A percentile compares a stretch with the other conserved stretches of the same genome.
phyloP scores from a whole-genome alignment of 1,139 yeast genomes.

The Martiniozyma asiatica region DNA sequence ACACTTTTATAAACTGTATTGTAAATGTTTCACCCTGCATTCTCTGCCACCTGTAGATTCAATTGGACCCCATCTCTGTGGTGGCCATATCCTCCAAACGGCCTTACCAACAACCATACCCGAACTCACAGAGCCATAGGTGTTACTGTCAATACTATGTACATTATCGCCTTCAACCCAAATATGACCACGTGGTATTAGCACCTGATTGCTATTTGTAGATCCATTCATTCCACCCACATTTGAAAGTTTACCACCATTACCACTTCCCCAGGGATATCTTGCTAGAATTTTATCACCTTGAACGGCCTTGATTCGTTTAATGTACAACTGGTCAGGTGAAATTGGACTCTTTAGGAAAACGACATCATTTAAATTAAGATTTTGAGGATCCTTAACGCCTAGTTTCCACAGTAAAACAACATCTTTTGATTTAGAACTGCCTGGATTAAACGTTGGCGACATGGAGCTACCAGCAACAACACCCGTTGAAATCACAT shows the following conservation, averaged over 20 bases:
- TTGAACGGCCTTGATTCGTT: constrained; percentile 63
- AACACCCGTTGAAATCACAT: constrained; percentile 61
- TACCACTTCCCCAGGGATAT: constrained; percentile 37
- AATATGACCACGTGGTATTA: constrained; percentile 65
- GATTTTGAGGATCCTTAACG: constrained; percentile 31
- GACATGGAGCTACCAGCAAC: constrained; percentile 84
- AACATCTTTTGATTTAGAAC: constrained; percentile 39
- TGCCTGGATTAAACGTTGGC: constrained; percentile 75
- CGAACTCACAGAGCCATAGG: constrained; percentile 74
- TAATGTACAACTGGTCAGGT: constrained; percentile 63
- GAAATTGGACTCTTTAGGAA: constrained; percentile 68
- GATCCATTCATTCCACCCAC: neutral
- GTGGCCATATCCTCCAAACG: constrained; percentile 55
- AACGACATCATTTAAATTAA: constrained; percentile 59
- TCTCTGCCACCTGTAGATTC: constrained; percentile 3
- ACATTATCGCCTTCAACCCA: constrained; percentile 93
- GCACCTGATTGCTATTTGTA: constrained; percentile 42
- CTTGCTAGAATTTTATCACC: constrained; percentile 56
- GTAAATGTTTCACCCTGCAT: constrained; percentile 2
- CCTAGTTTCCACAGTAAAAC: constrained; percentile 61
- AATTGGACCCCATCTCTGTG: constrained; percentile 2
- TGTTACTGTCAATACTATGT: constrained; percentile 75
- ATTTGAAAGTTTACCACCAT: neutral
- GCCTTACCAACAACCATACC: constrained; percentile 73
- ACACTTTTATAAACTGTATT: too few relatives aligned